These are phyloP conservation scores for Pyrus pyrifolia DNA, from an alignment of 306 rosid genomes.

Conservation along the genomic window DNA sequence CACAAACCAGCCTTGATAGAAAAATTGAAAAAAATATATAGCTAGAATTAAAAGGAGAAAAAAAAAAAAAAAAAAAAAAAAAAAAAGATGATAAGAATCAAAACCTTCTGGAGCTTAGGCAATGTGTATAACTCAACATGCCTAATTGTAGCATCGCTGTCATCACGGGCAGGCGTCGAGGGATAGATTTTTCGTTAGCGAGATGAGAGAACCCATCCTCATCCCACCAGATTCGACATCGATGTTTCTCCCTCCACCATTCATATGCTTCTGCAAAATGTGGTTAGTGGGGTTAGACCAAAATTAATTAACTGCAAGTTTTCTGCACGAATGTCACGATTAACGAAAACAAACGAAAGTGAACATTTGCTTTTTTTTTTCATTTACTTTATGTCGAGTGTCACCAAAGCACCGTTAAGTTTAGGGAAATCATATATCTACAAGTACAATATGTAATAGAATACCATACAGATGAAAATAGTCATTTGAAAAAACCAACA, in stretches of 20 bases:
- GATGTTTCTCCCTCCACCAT: conserved; percentile 16
- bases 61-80: background rate
- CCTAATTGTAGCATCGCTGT: background rate
- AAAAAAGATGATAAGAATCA: background rate
- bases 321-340: background rate
- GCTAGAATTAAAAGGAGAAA: background rate
- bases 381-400: background rate
- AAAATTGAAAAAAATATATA: background rate
- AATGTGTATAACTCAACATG: conserved; percentile 7
- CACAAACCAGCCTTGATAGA: background rate
- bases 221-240: conserved; percentile 27
- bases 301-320: background rate
- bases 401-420: background rate
- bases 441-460: background rate
- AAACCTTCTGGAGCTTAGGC: background rate
- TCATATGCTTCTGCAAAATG: conserved; percentile 26
- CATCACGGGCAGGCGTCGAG: conserved; percentile 25
- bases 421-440: background rate
- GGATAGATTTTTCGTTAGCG: conserved; percentile 42
- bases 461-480: background rate
- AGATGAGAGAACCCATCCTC: conserved; percentile 29
- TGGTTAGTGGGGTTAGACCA: background rate
- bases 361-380: background rate
- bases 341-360: background rate
- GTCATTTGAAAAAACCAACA: background rate